These are phyloP conservation scores for Phaeotremella skinneri DNA, from an alignment of 768 basidiomycete genomes.

Conservation along the genomic window DNA sequence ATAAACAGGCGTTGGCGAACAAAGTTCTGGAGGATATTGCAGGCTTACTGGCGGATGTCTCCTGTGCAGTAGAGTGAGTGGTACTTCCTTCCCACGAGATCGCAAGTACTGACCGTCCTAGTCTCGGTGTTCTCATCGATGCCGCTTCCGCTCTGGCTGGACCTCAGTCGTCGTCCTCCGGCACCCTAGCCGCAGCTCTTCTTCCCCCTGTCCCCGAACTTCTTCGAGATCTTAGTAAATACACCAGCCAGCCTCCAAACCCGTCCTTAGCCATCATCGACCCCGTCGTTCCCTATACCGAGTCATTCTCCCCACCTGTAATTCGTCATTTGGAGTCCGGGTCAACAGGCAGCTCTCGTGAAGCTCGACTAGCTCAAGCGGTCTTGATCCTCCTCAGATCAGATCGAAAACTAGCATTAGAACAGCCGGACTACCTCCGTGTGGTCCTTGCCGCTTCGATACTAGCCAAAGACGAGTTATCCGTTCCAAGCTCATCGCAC, in stretches of 20 bases:
- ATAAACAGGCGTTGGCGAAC: constrained; percentile 11
- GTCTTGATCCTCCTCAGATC: constrained; percentile 60
- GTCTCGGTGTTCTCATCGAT: constrained; percentile 34
- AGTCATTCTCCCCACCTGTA: constrained; percentile 15
- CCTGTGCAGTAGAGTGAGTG: constrained; percentile 30
- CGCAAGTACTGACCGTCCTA: constrained; percentile 9
- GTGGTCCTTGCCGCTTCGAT: constrained; percentile 66
- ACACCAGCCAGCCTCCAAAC: constrained; percentile 17
- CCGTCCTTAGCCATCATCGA: constrained; percentile 33
- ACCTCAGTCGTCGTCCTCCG: not conserved
- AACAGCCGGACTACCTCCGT: constrained; percentile 65
- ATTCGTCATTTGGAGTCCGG: constrained; percentile 49
- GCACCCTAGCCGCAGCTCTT: constrained; percentile 1
- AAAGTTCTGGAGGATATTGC: constrained; percentile 12
- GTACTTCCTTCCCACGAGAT: not conserved
- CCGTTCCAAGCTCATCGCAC: constrained; percentile 58
- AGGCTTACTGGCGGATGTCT: constrained; percentile 7
- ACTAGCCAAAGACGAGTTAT: constrained; percentile 64
- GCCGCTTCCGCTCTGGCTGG: constrained; percentile 26
- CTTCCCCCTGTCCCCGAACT: constrained; percentile 16
- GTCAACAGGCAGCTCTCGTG: constrained; percentile 60
- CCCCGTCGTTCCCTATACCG: constrained; percentile 25
- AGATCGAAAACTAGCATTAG: constrained; percentile 63
- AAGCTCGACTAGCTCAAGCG: constrained; percentile 63
- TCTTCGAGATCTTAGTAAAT: constrained; percentile 1